Conservation (phyloP, 495 filamentous ascomycete genomes). For the Penicillium waksmanii region DNA sequence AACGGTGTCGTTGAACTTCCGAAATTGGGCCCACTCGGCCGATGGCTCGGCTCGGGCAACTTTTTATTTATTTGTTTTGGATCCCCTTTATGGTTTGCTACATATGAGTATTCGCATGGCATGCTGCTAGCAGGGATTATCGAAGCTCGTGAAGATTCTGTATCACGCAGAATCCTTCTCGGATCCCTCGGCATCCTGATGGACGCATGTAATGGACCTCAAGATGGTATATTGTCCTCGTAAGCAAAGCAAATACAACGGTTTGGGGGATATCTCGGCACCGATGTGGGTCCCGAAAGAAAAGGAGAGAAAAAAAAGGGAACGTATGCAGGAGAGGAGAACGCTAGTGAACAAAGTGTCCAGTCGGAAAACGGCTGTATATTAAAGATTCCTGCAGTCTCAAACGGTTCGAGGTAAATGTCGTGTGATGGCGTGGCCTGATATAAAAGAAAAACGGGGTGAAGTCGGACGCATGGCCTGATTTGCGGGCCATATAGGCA, state of each 20-base stretch:
- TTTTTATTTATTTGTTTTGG: conserved; percentile 1
- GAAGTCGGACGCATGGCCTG: neutral
- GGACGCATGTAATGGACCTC: neutral
- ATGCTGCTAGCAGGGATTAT: neutral
- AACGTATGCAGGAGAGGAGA: neutral
- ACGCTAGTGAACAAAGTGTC: neutral
- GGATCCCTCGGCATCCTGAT: neutral
- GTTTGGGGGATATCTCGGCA: neutral
- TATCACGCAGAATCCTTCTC: neutral
- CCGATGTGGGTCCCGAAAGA: conserved; percentile 1
- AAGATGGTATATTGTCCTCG: too few relatives aligned
- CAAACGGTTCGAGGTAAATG: neutral
- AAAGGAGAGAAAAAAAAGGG: neutral
- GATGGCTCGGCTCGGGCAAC: conserved; percentile 14
- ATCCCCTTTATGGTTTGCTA: neutral
- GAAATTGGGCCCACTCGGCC: conserved; percentile 23
- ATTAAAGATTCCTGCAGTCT: neutral
- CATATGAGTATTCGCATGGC: neutral
- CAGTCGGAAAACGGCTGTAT: neutral
- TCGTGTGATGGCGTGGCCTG: conserved; percentile 3
- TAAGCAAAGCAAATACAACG: neutral
- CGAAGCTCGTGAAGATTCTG: neutral
- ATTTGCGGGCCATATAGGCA: neutral
- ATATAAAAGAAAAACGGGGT: neutral
- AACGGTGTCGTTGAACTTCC: conserved; percentile 20